A percentile compares a stretch with the other conserved stretches of the same genome.
Evolutionary conservation across 2,329 filamentous ascomycete genomes (phyloP).

Genomic region (Cladobotryum mycophilum): DNA sequence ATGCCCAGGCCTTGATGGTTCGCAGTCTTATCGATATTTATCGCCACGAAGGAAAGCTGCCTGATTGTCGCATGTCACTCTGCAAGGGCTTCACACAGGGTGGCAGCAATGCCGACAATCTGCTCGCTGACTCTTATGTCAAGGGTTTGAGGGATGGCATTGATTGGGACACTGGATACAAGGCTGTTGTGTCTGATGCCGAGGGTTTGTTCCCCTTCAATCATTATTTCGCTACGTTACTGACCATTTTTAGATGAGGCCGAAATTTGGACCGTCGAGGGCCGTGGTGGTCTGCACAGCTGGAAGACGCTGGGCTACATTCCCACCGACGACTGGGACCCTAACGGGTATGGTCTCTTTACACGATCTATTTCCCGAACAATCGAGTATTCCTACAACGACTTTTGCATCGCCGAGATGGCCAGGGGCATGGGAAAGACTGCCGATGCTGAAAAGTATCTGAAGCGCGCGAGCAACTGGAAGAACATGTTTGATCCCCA

Average conservation of each 20-base stretch:
- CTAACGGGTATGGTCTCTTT: conserved; percentile 54
- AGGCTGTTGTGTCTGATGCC: conserved; percentile 67
- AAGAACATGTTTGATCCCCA: conserved; percentile 54
- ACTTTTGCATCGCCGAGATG: conserved; percentile 63
- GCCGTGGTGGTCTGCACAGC: conserved; percentile 62
- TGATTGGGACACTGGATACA: conserved; percentile 64
- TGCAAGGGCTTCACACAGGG: conserved; percentile 73
- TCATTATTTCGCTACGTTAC: not conserved
- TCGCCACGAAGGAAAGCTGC: conserved; percentile 59
- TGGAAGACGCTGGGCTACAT: conserved; percentile 71
- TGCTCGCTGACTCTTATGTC: conserved; percentile 64
- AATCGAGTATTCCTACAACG: conserved; percentile 74
- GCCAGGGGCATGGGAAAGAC: conserved; percentile 50
- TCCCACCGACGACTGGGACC: conserved; percentile 61
- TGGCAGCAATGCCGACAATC: conserved; percentile 68
- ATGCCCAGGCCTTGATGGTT: conserved; percentile 62
- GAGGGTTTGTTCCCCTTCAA: conserved; percentile 43
- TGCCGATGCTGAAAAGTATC: conserved; percentile 53
- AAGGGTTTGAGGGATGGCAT: conserved; percentile 60
- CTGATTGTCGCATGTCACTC: conserved; percentile 71
- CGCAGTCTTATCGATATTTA: conserved; percentile 68
- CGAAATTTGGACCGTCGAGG: conserved; percentile 62
- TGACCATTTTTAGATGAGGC: conserved; percentile 30
- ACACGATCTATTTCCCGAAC: conserved; percentile 67
- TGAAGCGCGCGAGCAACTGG: conserved; percentile 60